phyloP scores from a whole-genome alignment of 2,329 filamentous ascomycete species.

The Aspergillus luchuensis region DNA sequence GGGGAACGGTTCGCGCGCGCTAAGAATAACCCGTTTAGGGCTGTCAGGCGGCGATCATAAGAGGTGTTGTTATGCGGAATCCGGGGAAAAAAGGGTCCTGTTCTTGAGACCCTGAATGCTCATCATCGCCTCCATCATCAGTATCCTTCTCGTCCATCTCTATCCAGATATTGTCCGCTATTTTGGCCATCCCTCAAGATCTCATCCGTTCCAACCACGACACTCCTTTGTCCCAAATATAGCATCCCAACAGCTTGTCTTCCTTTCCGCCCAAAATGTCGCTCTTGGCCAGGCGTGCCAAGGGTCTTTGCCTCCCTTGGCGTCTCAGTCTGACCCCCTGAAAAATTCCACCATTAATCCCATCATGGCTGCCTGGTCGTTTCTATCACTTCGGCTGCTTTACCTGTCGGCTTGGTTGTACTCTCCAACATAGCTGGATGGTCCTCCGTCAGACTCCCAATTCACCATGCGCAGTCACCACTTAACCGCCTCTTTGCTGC shows the following conservation, averaged over 20 bases:
- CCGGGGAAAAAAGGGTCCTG: slow-evolving; percentile 9
- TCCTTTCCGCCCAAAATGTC: not conserved
- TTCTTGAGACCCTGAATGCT: not conserved
- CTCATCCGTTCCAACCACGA: too few relatives aligned
- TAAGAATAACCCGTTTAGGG: not conserved
- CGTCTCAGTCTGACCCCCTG: slow-evolving; percentile 9
- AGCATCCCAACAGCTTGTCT: not conserved
- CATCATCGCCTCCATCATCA: not conserved
- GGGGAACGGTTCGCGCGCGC: not conserved
- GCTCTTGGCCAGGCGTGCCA: slow-evolving; percentile 9
- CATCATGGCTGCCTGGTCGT: slow-evolving; percentile 8
- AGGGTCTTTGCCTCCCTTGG: slow-evolving; percentile 3
- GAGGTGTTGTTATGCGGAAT: not conserved
- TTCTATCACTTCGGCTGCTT: not conserved
- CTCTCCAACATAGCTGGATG: not conserved
- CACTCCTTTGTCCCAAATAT: not conserved
- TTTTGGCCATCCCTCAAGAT: too few relatives aligned
- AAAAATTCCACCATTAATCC: not conserved
- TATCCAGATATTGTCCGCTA: too few relatives aligned
- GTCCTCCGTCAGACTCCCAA: not conserved
- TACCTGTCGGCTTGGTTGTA: not conserved
- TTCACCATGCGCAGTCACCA: slow-evolving; percentile 3
- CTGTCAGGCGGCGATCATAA: not conserved
- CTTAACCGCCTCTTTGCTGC: not conserved
- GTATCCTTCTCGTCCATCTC: not conserved